Evolutionary conservation across 2,329 filamentous ascomycete species (phyloP), one percentile per base, ranked within the genome.

Genomic region (Aspergillus oerlinghausenensis): DNA sequence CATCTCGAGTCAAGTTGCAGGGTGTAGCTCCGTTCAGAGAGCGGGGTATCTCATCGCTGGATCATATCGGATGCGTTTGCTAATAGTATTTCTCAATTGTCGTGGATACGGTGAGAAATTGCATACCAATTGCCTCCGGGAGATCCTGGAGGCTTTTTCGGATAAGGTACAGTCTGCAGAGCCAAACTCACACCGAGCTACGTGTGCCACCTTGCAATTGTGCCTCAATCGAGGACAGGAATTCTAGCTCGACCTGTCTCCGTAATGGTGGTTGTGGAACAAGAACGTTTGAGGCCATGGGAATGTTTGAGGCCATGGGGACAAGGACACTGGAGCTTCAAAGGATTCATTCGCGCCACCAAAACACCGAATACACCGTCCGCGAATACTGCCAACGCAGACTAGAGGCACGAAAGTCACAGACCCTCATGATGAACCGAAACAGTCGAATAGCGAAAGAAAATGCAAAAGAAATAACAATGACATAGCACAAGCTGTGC

Each of bases 311-410:
- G 52, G 32, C 45, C 28, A 35, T 55, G 25, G 23, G 29, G 49
- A 42, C 32, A 26, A 26, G 19, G 29, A 49, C 63, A 51, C 55
- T 55, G n/a, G 42, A 63, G 65, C 58, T 62, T 61, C 50, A 55
- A 35, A 61, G 60, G 52, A 63, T 65, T 70, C 60, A 66, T 65
- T 67, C 61, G 65, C 63, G 59, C 65, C 64, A 63, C 59, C 62
- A 25, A 49, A 57, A 58, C 49, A 71, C 69, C 70, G 67, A 69
- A 56, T 63, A 67, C 69, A 70, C 69, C 69, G 60, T 60, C 60
- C 59, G 59, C 61, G 56, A 65, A 65, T 63, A 67, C 65, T 62
- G 53, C 63, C 63, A 60, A 66, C 59, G 58, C 56, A 61, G 59
- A 64, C 55, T 60, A 55, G 65, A 58, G 55, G 55, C 55, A 56